These are phyloP conservation scores for Suhomyces wounanorum DNA, from an alignment of 1,139 yeast species.

Conservation along the genomic window DNA sequence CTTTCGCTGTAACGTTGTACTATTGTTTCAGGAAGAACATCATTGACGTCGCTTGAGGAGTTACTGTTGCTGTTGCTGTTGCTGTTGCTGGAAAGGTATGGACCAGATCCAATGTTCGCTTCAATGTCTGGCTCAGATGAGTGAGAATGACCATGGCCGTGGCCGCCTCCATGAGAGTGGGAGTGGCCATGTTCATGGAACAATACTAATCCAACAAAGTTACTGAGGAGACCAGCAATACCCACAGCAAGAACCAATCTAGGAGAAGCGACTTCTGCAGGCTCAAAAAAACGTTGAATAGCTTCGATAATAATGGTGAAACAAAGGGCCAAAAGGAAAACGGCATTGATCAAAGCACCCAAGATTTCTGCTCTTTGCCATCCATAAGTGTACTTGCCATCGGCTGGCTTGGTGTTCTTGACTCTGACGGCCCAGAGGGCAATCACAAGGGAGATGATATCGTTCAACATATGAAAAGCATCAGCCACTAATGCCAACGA, in stretches of 20 bases:
- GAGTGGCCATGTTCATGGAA: conserved; percentile 91
- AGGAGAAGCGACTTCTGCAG: conserved; percentile 79
- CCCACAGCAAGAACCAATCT: conserved; percentile 82
- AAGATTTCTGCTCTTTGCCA: conserved; percentile 96
- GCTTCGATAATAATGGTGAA: conserved; percentile 93
- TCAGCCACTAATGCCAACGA: conserved; percentile 94
- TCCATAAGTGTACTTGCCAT: conserved; percentile 88
- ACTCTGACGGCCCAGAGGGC: conserved; percentile 97
- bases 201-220: conserved; percentile 76
- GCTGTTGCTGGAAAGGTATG: conserved; percentile 16
- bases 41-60: conserved; percentile 31
- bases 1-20: conserved; percentile 29
- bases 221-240: conserved; percentile 75
- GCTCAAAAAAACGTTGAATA: conserved; percentile 80
- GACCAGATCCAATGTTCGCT: conserved; percentile 27
- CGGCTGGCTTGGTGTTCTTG: conserved; percentile 80
- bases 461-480: conserved; percentile 96
- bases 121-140: conserved; percentile 16
- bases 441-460: conserved; percentile 82
- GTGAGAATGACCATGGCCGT: conserved; percentile 9
- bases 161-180: conserved; percentile 17
- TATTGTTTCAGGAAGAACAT: conserved; percentile 44
- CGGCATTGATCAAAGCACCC: conserved; percentile 93
- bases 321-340: conserved; percentile 87
- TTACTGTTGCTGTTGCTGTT: conserved; percentile 20